phyloP scores from a whole-genome alignment of 73 alveolate genomes.

The Breviolum minutum region DNA sequence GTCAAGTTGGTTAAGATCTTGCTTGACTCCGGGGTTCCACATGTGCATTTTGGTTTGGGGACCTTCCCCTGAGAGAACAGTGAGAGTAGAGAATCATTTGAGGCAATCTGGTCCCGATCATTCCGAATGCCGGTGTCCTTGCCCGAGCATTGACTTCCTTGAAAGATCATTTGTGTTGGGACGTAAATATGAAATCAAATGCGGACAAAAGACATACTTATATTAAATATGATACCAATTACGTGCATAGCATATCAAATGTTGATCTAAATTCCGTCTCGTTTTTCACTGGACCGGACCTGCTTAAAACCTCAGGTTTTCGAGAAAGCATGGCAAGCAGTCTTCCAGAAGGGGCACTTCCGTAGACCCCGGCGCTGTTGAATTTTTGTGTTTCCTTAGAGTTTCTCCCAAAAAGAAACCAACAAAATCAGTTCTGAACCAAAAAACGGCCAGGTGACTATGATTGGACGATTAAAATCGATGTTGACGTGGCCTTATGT shows the following conservation, averaged over 20 bases:
- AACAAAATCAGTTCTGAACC: too few relatives aligned
- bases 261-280: too few relatives aligned
- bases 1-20: too few relatives aligned
- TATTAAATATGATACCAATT: too few relatives aligned
- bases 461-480: constrained; percentile 80
- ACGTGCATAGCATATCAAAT: too few relatives aligned
- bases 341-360: constrained; percentile 48
- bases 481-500: constrained; percentile 30
- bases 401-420: not conserved
- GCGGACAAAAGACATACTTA: not conserved
- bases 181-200: not conserved
- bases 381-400: not conserved
- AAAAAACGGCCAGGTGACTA: constrained; percentile 34
- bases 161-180: too few relatives aligned
- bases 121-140: constrained; percentile 46
- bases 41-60: too few relatives aligned
- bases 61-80: too few relatives aligned
- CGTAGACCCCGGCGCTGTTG: constrained; percentile 27
- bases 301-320: not conserved
- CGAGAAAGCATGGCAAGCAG: constrained; percentile 83
- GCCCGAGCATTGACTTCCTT: not conserved
- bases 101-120: constrained; percentile 37
- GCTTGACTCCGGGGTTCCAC: too few relatives aligned
- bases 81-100: not conserved
- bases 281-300: not conserved